These are phyloP conservation scores for Phaeophleospora eucalypticola DNA, from an alignment of 2,329 filamentous ascomycete species.

Conservation along the genomic window DNA sequence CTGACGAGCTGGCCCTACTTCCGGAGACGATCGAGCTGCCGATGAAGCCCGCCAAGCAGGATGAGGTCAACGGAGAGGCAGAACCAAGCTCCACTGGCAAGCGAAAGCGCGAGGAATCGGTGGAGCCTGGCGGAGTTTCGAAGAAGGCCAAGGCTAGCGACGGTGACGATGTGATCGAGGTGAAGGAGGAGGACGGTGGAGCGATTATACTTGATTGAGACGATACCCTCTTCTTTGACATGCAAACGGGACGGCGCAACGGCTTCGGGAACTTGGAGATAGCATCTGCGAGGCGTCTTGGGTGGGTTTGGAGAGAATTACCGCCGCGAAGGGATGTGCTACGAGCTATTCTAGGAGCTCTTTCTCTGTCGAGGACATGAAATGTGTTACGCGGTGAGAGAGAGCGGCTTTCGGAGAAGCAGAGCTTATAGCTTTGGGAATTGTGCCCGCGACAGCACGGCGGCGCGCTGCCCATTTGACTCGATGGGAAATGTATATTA, in stretches of 20 bases:
- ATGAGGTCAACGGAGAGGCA: constrained; percentile 13
- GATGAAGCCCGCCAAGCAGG: constrained; percentile 18
- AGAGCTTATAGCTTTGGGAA: too few species aligned
- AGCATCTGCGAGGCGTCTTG: background rate
- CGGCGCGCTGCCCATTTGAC: too few species aligned
- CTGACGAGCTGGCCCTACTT: constrained; percentile 13
- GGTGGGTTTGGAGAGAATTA: too few species aligned
- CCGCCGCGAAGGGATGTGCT: too few species aligned
- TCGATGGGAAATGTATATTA: too few species aligned
- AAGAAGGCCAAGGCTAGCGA: constrained; percentile 23
- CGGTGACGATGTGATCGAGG: constrained; percentile 19
- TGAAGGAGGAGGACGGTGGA: constrained; percentile 23
- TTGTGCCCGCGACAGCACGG: too few species aligned
- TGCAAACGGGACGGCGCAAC: background rate
- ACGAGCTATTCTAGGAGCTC: too few species aligned
- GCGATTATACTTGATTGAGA: constrained; percentile 30
- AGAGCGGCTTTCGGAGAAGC: too few species aligned
- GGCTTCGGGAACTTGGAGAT: background rate
- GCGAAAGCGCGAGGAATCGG: constrained; percentile 29
- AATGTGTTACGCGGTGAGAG: too few species aligned
- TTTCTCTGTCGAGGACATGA: too few species aligned
- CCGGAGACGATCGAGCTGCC: constrained; percentile 19
- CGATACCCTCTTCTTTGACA: background rate
- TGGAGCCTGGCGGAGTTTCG: constrained; percentile 21
- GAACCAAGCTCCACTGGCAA: constrained; percentile 15